Percentiles rank a stretch among this genome's conserved stretches.
Conservation (phyloP, 176 grass and related monocot genomes). For the Oryza meridionalis region DNA sequence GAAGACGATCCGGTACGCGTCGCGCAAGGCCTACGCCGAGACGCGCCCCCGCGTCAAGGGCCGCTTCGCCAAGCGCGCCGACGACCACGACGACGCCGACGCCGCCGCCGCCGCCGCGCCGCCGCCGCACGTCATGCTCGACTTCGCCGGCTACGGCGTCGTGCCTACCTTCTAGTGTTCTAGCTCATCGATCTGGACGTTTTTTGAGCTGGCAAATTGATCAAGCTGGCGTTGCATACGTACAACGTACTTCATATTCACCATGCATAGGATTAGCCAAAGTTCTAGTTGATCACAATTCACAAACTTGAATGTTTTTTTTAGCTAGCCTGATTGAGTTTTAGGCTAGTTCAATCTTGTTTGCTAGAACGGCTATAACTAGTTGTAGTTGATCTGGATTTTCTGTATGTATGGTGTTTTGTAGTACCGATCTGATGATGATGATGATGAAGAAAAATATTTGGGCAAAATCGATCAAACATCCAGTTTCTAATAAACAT, state of each 20-base stretch:
- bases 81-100: conserved; percentile 26
- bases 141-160: conserved; percentile 58
- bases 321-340: conserved; percentile 8
- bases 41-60: conserved; percentile 77
- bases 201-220: background rate
- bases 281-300: conserved; percentile 15
- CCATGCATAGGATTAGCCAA: background rate
- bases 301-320: background rate
- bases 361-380: conserved; percentile 53
- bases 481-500: background rate
- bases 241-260: background rate
- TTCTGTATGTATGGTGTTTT: background rate
- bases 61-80: conserved; percentile 76
- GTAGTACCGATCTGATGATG: background rate
- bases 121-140: conserved; percentile 37
- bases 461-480: background rate
- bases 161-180: conserved; percentile 57
- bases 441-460: background rate
- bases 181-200: background rate
- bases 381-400: conserved; percentile 1
- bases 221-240: background rate
- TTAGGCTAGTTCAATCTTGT: conserved; percentile 30
- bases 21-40: conserved; percentile 90
- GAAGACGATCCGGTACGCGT: conserved; percentile 90
- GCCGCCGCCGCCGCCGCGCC: background rate